phyloP scores from a whole-genome alignment of 139 green algal genomes.

The Tetraselmis chui region DNA sequence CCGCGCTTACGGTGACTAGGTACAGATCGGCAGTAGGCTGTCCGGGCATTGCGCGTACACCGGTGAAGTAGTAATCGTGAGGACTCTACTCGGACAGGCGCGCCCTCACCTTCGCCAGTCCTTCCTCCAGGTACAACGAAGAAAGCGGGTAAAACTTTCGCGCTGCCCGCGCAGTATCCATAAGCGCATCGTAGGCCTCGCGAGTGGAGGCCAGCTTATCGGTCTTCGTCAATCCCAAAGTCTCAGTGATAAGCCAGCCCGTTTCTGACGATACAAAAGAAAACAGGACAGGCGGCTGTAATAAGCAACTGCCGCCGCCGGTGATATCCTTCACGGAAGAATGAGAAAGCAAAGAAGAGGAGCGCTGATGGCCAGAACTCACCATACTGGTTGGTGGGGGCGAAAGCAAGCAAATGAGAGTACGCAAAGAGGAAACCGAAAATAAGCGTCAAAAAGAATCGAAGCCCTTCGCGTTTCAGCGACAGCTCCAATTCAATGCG shows the following conservation, averaged over 20 bases:
- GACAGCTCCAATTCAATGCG: not conserved
- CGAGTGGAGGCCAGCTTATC: not conserved
- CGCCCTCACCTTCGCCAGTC: not conserved
- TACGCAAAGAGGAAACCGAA: not conserved
- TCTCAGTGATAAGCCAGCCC: not conserved
- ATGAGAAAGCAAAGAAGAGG: not conserved
- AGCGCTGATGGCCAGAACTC: not conserved
- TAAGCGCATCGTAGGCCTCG: not conserved
- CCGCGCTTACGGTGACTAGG: too few relatives aligned
- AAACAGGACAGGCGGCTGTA: not conserved
- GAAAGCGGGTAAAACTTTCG: not conserved
- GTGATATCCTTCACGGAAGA: not conserved
- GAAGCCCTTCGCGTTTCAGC: not conserved
- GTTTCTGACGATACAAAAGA: not conserved
- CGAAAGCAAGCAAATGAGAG: not conserved
- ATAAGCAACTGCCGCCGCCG: not conserved
- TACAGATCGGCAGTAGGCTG: too few relatives aligned
- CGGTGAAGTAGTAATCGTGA: too few relatives aligned
- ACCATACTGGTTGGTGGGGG: not conserved
- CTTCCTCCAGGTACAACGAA: not conserved
- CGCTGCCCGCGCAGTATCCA: not conserved
- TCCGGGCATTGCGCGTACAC: too few relatives aligned
- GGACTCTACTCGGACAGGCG: too few relatives aligned
- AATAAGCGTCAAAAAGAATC: not conserved
- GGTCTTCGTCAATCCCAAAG: not conserved